Base-by-base conservation (phyloP, 2,329 filamentous ascomycete species). In the Lasiodiplodia hormozganensis region DNA sequence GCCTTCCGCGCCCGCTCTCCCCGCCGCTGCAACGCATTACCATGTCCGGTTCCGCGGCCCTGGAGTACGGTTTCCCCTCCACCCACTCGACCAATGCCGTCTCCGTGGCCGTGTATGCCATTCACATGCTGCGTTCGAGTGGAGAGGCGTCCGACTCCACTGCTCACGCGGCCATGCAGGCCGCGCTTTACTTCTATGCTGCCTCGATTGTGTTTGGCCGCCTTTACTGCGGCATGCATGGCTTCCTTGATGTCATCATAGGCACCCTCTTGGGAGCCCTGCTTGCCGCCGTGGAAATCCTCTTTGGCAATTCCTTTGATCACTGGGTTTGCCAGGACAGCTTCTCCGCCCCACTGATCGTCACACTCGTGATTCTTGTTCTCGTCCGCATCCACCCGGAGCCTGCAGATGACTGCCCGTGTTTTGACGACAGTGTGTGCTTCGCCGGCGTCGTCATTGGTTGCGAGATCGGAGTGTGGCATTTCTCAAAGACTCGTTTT, bases 181-280 rank as follows among this genome's bases (percentile, higher is more conserved):
- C 81, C 5, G 79, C 92, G 6, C 89, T 91, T 51, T 96, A 96
- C 79, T 90, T 93, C 73, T 99, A 98, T 77, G 93, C 92, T 40
- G 82, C 88, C 14, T 97, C 95, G 31, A 98, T 99, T 76, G 87
- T 97, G 51, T 83, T 98, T 70, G 96, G 96, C 6, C 89, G 96
- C 23, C 84, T 99, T 43, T 98, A 99, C 82, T 99, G 96, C 77
- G 96, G 96, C 70, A 99, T 99, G 96, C 96, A 99, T 81, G 96
- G 96, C 12, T 97, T 98, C 81, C 85, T 96, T 53, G 96, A 99
- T 79, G 94, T 98, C 28, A 81, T 96, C 16, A 80, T 96, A 68
- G 96, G 96, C 7, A 93, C 91, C 67, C 74, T 89, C 16, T 85
- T 97, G 68, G 96, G 96, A 38, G 90, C 89, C 12, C 80, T 86